Base-by-base conservation (phyloP, 805 yeast species). In the Lachancea mirantina region DNA sequence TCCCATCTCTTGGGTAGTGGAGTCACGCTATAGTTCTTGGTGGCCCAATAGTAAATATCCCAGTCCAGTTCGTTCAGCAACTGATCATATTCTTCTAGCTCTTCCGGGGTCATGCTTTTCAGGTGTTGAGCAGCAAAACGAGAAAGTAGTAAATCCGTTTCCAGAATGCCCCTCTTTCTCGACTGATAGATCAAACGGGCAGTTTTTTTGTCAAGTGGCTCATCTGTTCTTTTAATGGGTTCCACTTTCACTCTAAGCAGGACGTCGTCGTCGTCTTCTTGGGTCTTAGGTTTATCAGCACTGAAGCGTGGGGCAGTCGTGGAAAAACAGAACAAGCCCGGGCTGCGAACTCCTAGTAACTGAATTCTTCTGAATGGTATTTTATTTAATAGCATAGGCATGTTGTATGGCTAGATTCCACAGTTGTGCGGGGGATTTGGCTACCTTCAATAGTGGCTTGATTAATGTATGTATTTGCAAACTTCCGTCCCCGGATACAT, bases 21-120 rank as follows among this genome's bases (percentile, higher is more conserved):
- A 28, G 88, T 83, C 13, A 83, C 76, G 21, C 74, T 76, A 49
- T 63, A 83, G 56, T 88, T 84, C 44, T 73, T 74, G 2, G 96
- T 85, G 16, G 94, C 95, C 98, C 98, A 89, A 64, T 92, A 92
- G 59, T 84, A 92, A 40, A 92, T 88, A 59, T 92, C 98, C 98
- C 98, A 92, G 59, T 92, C 98, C n/a, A 89, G 74, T 59, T 89
- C 94, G 57, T 92, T 94, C 52, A 92, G 68, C 37, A 92, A 61
- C 36, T 68, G 55, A 52, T 89, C 96, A 57, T 84, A 92, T 57
- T 92, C 97, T 28, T 76, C 80, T 34, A 92, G 64, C 59, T 85
- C 81, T 34, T 68, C 78, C 39, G 63, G 58, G 8, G 70, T 65
- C 66, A 92, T 70, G 0, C 53, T 51, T 23, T 68, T 59, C 42